A percentile compares a stretch with the other conserved stretches of the same genome.
phyloP scores from a whole-genome alignment of 495 filamentous ascomycete genomes.

The Aspergillus olivimuriae region DNA sequence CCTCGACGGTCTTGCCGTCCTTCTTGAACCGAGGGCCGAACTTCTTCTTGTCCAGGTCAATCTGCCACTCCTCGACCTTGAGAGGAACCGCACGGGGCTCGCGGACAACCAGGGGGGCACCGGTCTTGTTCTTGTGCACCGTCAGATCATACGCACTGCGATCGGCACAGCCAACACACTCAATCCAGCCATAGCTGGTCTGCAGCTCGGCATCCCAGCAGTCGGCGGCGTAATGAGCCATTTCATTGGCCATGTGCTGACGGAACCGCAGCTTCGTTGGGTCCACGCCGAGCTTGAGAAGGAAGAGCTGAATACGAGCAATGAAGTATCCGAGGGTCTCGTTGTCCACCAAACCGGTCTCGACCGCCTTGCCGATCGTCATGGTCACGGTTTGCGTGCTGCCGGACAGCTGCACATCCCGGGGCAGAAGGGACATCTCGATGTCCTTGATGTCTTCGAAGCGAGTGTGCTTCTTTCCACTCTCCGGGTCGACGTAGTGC shows the following conservation, averaged over 20 bases:
- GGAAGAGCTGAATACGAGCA: conserved; percentile 68
- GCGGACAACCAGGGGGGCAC: conserved; percentile 63
- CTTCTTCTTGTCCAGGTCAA: conserved; percentile 79
- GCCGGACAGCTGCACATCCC: conserved; percentile 63
- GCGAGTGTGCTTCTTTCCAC: conserved; percentile 62
- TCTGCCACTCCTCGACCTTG: conserved; percentile 64
- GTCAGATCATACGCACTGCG: conserved; percentile 74
- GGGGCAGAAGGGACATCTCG: conserved; percentile 60
- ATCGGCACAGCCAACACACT: conserved; percentile 82
- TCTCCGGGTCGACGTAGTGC: conserved; percentile 65
- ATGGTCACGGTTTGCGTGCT: conserved; percentile 54
- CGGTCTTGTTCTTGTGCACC: conserved; percentile 77
- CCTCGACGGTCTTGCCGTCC: conserved; percentile 67
- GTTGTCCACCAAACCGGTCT: conserved; percentile 65
- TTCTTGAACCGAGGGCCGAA: conserved; percentile 77
- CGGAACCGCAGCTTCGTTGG: conserved; percentile 69
- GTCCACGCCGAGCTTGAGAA: conserved; percentile 64
- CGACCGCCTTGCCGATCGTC: conserved; percentile 66
- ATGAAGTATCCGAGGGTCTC: conserved; percentile 87
- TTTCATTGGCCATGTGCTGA: conserved; percentile 78
- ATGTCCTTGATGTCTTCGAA: conserved; percentile 58
- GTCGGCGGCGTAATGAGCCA: conserved; percentile 79
- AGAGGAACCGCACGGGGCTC: conserved; percentile 61
- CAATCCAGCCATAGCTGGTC: conserved; percentile 78
- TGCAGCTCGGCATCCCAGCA: conserved; percentile 81